phyloP scores from a whole-genome alignment of 2,329 filamentous ascomycete genomes.

The Neofusicoccum cordaticola region DNA sequence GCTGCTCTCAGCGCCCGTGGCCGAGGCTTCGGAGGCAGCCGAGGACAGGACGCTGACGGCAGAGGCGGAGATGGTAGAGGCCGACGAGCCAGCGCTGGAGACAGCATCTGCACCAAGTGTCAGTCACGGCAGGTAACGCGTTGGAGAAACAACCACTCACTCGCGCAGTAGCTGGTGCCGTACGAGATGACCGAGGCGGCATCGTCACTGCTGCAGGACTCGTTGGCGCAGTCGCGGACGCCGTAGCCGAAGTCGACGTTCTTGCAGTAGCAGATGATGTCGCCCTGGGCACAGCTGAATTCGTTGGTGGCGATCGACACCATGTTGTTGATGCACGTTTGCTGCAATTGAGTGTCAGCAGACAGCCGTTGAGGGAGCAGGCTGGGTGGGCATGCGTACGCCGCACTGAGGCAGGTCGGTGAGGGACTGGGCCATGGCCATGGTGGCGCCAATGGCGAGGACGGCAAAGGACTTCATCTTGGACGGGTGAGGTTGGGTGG shows the following conservation, averaged over 20 bases:
- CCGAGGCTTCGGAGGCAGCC: conserved; percentile 16
- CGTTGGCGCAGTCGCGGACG: conserved; percentile 47
- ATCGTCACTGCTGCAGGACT: conserved; percentile 36
- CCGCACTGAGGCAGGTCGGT: conserved; percentile 30
- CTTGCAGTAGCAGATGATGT: conserved; percentile 45
- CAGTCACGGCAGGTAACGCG: background rate
- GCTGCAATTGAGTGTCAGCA: conserved; percentile 22
- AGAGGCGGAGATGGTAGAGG: conserved; percentile 18
- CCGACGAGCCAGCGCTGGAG: conserved; percentile 17
- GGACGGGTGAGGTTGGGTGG: conserved; percentile 17
- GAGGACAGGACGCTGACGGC: conserved; percentile 26
- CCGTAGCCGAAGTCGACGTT: conserved; percentile 46
- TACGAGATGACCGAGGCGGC: conserved; percentile 32
- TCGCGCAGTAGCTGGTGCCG: conserved; percentile 32
- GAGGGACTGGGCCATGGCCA: conserved; percentile 33
- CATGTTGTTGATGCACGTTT: conserved; percentile 49
- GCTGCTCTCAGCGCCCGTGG: background rate
- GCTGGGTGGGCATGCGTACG: conserved; percentile 27
- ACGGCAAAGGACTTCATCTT: conserved; percentile 39
- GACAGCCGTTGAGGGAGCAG: background rate
- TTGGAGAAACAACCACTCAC: conserved; percentile 22
- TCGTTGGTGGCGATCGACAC: conserved; percentile 34
- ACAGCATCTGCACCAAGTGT: conserved; percentile 5
- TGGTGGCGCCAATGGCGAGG: conserved; percentile 34
- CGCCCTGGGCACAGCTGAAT: conserved; percentile 40